Conservation (phyloP, 805 yeast genomes). For the Dipodascopsis uninucleata region DNA sequence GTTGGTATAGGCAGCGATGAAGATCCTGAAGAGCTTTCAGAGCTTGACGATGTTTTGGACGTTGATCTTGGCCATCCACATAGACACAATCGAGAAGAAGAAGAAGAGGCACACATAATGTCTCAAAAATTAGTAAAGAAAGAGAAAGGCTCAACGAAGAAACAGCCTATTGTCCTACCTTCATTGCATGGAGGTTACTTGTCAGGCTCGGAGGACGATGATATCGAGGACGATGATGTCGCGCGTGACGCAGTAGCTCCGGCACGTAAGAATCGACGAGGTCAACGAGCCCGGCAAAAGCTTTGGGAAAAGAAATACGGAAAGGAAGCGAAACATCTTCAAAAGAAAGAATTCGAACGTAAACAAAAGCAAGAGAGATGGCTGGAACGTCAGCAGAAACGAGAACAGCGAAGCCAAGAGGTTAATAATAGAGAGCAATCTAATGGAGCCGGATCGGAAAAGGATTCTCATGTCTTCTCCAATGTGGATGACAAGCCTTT, state of each 20-base stretch:
- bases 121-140: slow-evolving; percentile 31
- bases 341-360: slow-evolving; percentile 55
- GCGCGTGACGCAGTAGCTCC: slow-evolving; percentile 36
- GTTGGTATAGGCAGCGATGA: slow-evolving; percentile 5
- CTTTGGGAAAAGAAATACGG: slow-evolving; percentile 96
- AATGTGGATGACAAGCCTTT: slow-evolving; percentile 39
- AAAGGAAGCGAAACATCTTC: slow-evolving; percentile 72
- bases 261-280: slow-evolving; percentile 81
- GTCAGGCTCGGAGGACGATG: slow-evolving; percentile 72
- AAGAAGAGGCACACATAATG: no score
- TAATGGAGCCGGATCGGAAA: slow-evolving; percentile 30
- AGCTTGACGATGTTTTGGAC: slow-evolving; percentile 22
- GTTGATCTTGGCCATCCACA: no score
- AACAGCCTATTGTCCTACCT: slow-evolving; percentile 48
- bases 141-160: slow-evolving; percentile 5
- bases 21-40: slow-evolving; percentile 18
- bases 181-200: slow-evolving; percentile 73
- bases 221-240: slow-evolving; percentile 35
- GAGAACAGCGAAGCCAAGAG: slow-evolving; percentile 9
- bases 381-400: slow-evolving; percentile 10
- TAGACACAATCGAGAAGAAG: slow-evolving; percentile 22
- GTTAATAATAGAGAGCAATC: slow-evolving; percentile 1
- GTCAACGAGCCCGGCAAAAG: slow-evolving; percentile 94
- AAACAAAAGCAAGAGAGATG: slow-evolving; percentile 40
- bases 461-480: no score